phyloP scores from a whole-genome alignment of 805 yeast species.

The Kuraishia ogatae region DNA sequence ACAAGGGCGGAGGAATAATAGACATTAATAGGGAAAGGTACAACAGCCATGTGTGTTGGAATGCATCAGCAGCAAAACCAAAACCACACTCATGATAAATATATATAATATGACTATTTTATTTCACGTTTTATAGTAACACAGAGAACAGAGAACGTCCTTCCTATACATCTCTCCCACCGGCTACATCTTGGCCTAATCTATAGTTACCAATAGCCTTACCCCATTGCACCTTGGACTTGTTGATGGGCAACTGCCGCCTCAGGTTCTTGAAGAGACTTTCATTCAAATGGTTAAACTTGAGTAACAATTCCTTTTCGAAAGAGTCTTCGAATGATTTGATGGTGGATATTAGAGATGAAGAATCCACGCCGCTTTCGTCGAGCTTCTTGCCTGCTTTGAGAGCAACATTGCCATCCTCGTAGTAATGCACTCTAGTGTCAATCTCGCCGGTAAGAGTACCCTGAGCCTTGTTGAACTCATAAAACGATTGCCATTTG shows the following conservation, averaged over 20 bases:
- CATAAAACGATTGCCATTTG: conserved; percentile 69
- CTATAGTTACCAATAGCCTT: conserved; percentile 84
- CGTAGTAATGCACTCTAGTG: conserved; percentile 85
- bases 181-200: conserved; percentile 71
- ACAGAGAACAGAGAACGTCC: no score
- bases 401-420: conserved; percentile 90
- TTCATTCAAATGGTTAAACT: conserved; percentile 70
- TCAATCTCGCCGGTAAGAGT: conserved; percentile 43
- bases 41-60: no score
- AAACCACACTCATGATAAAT: no score
- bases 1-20: no score
- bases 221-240: conserved; percentile 93
- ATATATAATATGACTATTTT: neutral
- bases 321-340: conserved; percentile 46
- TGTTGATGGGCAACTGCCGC: conserved; percentile 85
- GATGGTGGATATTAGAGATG: conserved; percentile 35
- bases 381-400: conserved; percentile 32
- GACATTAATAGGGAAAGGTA: no score
- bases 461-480: conserved; percentile 23
- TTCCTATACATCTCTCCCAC: conserved; percentile 22
- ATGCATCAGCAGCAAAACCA: no score
- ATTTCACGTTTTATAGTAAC: neutral
- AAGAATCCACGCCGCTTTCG: conserved; percentile 12
- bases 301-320: conserved; percentile 50
- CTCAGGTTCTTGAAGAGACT: conserved; percentile 74